These are phyloP conservation scores for Penicillium turbatum DNA, from an alignment of 495 filamentous ascomycete genomes.

Conservation along the genomic window DNA sequence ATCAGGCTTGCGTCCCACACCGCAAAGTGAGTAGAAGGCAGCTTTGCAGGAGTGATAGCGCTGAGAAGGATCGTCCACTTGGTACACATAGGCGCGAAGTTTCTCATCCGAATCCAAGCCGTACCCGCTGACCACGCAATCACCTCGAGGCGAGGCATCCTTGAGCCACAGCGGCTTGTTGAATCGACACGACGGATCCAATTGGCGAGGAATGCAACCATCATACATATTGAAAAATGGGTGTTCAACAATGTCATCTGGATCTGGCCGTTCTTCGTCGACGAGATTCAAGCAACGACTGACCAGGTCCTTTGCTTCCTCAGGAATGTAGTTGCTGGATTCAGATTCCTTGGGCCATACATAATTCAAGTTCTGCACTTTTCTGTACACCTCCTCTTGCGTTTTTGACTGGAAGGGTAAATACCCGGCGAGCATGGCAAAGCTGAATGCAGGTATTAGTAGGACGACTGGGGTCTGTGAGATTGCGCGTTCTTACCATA, in stretches of 20 bases:
- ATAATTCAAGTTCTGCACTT: conserved; percentile 65
- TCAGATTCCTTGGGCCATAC: conserved; percentile 65
- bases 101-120: conserved; percentile 46
- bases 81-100: conserved; percentile 37
- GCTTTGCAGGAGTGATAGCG: conserved; percentile 43
- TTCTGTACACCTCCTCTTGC: conserved; percentile 79
- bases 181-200: conserved; percentile 41
- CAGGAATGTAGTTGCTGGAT: conserved; percentile 45
- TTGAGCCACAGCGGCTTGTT: conserved; percentile 45
- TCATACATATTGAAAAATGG: conserved; percentile 69
- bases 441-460: conserved; percentile 43
- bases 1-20: conserved; percentile 48
- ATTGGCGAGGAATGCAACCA: conserved; percentile 45
- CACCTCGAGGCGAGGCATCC: conserved; percentile 42
- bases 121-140: conserved; percentile 44
- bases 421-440: conserved; percentile 85
- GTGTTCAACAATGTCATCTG: conserved; percentile 79
- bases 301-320: conserved; percentile 73
- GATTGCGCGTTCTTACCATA: conserved; percentile 60
- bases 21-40: conserved; percentile 47
- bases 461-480: neutral
- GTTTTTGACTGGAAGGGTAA: conserved; percentile 85
- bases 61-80: conserved; percentile 36
- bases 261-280: conserved; percentile 67
- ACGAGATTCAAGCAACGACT: conserved; percentile 67